Evolutionary conservation across 2,329 filamentous ascomycete genomes (phyloP).

Genomic region (Botrytis aclada): DNA sequence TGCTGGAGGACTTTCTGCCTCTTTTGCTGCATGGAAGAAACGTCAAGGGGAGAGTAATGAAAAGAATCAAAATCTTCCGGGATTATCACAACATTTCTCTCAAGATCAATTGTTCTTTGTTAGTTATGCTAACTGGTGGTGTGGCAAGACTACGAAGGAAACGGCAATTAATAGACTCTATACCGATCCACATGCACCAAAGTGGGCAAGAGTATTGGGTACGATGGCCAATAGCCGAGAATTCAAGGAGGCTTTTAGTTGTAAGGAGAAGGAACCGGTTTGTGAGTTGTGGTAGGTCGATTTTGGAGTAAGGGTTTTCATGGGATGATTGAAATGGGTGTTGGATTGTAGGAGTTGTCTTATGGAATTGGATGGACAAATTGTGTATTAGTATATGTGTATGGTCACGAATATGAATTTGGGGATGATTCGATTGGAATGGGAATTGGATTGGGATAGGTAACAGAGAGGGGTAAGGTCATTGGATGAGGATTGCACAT

Average conservation of each 20-base stretch:
- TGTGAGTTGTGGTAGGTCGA: conserved; percentile 63
- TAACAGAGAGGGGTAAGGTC: background rate
- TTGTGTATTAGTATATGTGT: background rate
- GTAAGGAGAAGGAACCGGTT: conserved; percentile 60
- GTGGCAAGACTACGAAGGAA: conserved; percentile 59
- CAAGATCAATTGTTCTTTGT: conserved; percentile 71
- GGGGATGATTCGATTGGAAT: background rate
- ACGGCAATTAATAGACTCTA: conserved; percentile 56
- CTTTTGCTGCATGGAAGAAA: conserved; percentile 64
- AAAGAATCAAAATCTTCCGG: conserved; percentile 54
- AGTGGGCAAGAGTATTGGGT: conserved; percentile 58
- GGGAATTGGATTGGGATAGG: background rate
- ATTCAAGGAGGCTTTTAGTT: conserved; percentile 66
- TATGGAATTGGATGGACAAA: background rate
- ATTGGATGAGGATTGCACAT: background rate
- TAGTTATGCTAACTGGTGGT: conserved; percentile 63
- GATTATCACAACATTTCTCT: conserved; percentile 55
- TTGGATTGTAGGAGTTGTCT: background rate
- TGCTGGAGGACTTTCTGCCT: conserved; percentile 61
- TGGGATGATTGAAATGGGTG: background rate
- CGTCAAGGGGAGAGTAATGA: conserved; percentile 46
- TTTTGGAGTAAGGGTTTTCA: background rate
- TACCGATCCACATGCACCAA: conserved; percentile 63
- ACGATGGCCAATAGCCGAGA: conserved; percentile 65
- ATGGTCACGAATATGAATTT: background rate